A percentile compares a stretch with the other conserved stretches of the same genome.
Conservation (phyloP, 2,329 filamentous ascomycete genomes). For the Xylaria sp. region DNA sequence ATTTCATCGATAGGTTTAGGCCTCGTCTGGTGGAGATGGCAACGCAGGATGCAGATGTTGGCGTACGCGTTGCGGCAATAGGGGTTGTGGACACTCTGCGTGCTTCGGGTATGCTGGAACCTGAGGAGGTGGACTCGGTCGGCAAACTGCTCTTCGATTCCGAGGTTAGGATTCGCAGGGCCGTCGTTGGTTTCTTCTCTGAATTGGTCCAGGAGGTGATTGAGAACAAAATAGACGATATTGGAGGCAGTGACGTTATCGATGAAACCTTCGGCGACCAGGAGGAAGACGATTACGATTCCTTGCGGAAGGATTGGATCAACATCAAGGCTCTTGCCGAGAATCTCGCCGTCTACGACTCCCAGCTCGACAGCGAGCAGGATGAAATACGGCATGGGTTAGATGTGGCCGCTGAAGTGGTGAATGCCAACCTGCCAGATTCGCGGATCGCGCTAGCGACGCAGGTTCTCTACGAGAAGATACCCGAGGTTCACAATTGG, state of each 20-base stretch:
- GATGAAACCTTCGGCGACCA: slow-evolving; percentile 73
- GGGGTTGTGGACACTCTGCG: slow-evolving; percentile 81
- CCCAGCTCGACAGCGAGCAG: slow-evolving; percentile 64
- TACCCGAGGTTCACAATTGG: slow-evolving; percentile 83
- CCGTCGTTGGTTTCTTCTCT: slow-evolving; percentile 87
- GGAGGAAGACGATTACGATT: slow-evolving; percentile 76
- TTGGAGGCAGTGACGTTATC: slow-evolving; percentile 77
- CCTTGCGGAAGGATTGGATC: slow-evolving; percentile 82
- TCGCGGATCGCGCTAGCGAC: slow-evolving; percentile 85
- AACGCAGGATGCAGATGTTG: slow-evolving; percentile 78
- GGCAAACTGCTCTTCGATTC: slow-evolving; percentile 88
- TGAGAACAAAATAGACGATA: slow-evolving; percentile 77
- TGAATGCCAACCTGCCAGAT: slow-evolving; percentile 69
- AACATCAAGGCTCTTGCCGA: slow-evolving; percentile 89
- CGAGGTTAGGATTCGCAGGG: slow-evolving; percentile 81
- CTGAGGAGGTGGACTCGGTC: slow-evolving; percentile 85
- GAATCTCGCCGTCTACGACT: slow-evolving; percentile 79
- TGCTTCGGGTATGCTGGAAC: slow-evolving; percentile 83
- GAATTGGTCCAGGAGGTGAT: slow-evolving; percentile 84
- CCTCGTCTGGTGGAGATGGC: slow-evolving; percentile 90
- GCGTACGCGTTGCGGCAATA: slow-evolving; percentile 79
- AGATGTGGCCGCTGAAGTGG: slow-evolving; percentile 55
- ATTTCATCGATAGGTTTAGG: slow-evolving; percentile 92
- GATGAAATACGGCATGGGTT: slow-evolving; percentile 48
- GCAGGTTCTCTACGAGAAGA: slow-evolving; percentile 80